Conservation (phyloP, 257 asterid species). For the Catharanthus roseus region DNA sequence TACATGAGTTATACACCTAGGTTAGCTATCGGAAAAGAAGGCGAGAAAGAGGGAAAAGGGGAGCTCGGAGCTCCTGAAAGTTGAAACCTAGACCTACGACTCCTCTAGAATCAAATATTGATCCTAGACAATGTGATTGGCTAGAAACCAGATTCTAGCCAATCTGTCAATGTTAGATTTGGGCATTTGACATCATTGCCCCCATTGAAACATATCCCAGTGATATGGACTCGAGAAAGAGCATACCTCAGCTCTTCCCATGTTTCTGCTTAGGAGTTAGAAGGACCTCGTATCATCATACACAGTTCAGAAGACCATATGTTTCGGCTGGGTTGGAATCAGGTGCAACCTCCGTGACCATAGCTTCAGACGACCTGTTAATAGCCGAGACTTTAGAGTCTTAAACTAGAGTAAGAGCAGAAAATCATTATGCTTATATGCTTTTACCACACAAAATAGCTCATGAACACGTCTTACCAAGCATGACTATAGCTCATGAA, state of each 20-base stretch:
- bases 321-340: slow-evolving; percentile 7
- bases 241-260: slow-evolving; percentile 18
- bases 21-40: too few species aligned
- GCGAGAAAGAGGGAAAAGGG: background rate
- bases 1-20: too few species aligned
- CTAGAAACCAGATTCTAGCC: slow-evolving; percentile 22
- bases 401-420: background rate
- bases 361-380: slow-evolving; percentile 27
- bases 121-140: slow-evolving; percentile 13
- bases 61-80: background rate
- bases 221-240: slow-evolving; percentile 12
- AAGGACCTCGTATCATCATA: slow-evolving; percentile 15
- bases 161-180: slow-evolving; percentile 11
- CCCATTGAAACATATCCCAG: too few species aligned
- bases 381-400: background rate
- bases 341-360: slow-evolving; percentile 14
- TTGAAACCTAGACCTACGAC: slow-evolving; percentile 5
- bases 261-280: slow-evolving; percentile 7
- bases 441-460: background rate
- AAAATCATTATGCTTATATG: background rate
- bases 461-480: background rate
- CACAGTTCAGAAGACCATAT: slow-evolving; percentile 2
- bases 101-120: slow-evolving; percentile 16
- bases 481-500: too few species aligned
- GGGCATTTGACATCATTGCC: background rate